Evolutionary conservation across 108 stramenopile species (phyloP).

Genomic region (Fistulifera pelliculosa): DNA sequence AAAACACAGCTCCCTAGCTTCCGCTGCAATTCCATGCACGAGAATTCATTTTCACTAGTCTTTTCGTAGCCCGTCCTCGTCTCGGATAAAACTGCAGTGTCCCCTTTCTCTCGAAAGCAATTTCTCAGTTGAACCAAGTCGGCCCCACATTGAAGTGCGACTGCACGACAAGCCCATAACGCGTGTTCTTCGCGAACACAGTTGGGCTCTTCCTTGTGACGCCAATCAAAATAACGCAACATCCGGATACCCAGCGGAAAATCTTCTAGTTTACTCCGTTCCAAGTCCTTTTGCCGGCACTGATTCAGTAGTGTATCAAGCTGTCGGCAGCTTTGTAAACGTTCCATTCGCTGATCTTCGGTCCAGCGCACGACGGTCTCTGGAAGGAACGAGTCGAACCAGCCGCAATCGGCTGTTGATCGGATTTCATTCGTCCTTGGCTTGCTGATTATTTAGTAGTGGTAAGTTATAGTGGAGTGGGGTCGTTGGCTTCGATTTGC

Average conservation of each 20-base stretch:
- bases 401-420: no score
- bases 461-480: no score
- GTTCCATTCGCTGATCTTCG: constrained; percentile 32
- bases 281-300: constrained; percentile 11
- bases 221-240: constrained; percentile 40
- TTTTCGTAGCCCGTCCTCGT: constrained; percentile 1
- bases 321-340: constrained; percentile 18
- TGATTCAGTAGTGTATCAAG: constrained; percentile 15
- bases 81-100: constrained; percentile 8
- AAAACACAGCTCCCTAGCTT: constrained; percentile 22
- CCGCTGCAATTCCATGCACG: constrained; percentile 22
- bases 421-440: no score
- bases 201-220: constrained; percentile 11
- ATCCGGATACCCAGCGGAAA: constrained; percentile 20
- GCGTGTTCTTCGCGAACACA: constrained; percentile 37
- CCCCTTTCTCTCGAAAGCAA: constrained; percentile 25
- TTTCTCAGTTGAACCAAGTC: constrained; percentile 20
- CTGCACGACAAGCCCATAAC: constrained; percentile 39
- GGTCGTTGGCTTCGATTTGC: no score
- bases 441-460: no score
- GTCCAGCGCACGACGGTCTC: background rate
- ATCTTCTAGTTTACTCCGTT: constrained; percentile 1
- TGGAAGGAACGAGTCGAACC: background rate
- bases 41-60: constrained; percentile 2
- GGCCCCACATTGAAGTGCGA: constrained; percentile 30